These are phyloP conservation scores for Glomus cerebriforme DNA, from an alignment of 192 early-diverging fungal genomes.

Conservation along the genomic window DNA sequence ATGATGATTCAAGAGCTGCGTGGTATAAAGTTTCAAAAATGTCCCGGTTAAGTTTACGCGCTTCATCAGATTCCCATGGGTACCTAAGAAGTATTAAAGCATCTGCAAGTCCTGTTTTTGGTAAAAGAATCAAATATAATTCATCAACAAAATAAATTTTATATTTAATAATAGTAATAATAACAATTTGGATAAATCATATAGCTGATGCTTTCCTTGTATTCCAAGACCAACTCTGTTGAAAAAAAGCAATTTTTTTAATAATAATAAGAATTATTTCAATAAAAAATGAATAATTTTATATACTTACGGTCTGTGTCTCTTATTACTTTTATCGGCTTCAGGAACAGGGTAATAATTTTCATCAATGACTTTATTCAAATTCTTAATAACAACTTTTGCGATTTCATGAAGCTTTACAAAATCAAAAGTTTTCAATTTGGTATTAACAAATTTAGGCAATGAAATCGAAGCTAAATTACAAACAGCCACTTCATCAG, in stretches of 20 bases:
- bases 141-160: too few species aligned
- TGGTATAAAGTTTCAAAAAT: constrained; percentile 99
- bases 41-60: constrained; percentile 76
- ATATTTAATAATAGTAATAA: too few species aligned
- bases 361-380: constrained; percentile 96
- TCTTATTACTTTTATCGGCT: constrained; percentile 86
- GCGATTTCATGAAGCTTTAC: constrained; percentile 78
- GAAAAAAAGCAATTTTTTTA: too few species aligned
- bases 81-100: constrained; percentile 93
- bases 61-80: constrained; percentile 89
- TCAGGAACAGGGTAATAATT: constrained; percentile 96
- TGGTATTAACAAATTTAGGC: constrained; percentile 77
- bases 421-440: constrained; percentile 72
- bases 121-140: background rate
- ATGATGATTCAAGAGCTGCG: constrained; percentile 87
- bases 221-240: constrained; percentile 84
- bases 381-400: constrained; percentile 87
- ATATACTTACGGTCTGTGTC: constrained; percentile 71
- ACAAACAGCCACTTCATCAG: constrained; percentile 97
- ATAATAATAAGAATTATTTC: too few species aligned
- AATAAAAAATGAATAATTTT: too few species aligned
- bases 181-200: too few species aligned
- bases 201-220: constrained; percentile 62
- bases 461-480: constrained; percentile 94
- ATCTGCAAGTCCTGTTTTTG: constrained; percentile 71